Evolutionary conservation across 257 asterid species (phyloP).

Genomic region (Solanum microdontum): DNA sequence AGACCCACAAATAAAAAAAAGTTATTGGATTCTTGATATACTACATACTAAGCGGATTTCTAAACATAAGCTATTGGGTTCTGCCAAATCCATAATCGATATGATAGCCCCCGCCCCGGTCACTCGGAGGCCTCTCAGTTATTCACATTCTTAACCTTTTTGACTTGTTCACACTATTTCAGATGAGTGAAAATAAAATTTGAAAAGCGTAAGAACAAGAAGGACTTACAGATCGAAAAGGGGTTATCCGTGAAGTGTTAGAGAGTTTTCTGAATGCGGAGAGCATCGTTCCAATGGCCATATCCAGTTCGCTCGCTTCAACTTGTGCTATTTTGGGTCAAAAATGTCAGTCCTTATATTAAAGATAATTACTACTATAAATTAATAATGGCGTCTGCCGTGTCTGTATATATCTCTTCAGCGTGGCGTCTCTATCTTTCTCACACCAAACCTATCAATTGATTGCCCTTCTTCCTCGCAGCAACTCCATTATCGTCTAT

Average conservation of each 20-base stretch:
- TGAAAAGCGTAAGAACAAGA: background rate
- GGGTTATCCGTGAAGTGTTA: constrained; percentile 8
- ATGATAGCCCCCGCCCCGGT: too few species aligned
- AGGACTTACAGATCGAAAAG: constrained; percentile 44
- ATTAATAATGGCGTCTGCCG: background rate
- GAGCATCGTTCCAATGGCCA: constrained; percentile 39
- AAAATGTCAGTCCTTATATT: background rate
- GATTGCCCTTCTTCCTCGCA: background rate
- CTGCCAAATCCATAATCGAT: too few species aligned
- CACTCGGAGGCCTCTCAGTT: too few species aligned
- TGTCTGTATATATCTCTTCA: background rate
- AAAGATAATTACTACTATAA: background rate
- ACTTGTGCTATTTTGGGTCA: background rate
- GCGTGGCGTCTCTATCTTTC: background rate
- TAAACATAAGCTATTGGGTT: too few species aligned
- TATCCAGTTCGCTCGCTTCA: constrained; percentile 1
- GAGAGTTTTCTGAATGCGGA: constrained; percentile 37
- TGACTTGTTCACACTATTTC: background rate
- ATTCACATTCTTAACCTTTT: background rate
- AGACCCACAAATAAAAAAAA: too few species aligned
- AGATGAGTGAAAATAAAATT: background rate
- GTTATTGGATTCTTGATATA: too few species aligned
- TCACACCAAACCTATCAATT: background rate
- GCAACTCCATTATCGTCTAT: background rate
- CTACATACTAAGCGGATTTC: too few species aligned